Conservation (phyloP, 306 rosid species). For the Ziziphus jujuba region DNA sequence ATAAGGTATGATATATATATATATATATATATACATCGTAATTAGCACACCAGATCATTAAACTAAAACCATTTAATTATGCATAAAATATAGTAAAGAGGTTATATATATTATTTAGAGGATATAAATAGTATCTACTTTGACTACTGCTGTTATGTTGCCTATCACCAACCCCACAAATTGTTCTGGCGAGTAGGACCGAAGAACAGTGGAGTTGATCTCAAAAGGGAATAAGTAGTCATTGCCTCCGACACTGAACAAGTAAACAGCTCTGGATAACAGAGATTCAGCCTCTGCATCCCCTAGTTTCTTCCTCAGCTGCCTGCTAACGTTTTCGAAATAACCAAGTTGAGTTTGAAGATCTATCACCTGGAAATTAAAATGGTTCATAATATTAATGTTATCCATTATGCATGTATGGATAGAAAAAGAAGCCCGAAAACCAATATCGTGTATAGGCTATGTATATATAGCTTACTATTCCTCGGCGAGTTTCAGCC, state of each 20-base stretch:
- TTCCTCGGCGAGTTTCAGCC: neutral
- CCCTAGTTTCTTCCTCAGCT: conserved; percentile 19
- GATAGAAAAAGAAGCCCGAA: neutral
- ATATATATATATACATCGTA: no score
- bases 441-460: neutral
- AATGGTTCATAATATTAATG: neutral
- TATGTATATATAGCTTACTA: neutral
- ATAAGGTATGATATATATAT: no score
- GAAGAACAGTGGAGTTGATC: conserved; percentile 3
- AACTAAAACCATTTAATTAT: no score
- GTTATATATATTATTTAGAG: no score
- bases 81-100: no score
- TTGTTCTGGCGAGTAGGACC: neutral
- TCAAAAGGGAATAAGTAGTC: conserved; percentile 22
- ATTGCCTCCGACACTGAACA: conserved; percentile 28
- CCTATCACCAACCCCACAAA: conserved; percentile 35
- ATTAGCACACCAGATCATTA: no score
- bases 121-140: no score
- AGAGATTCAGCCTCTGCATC: conserved; percentile 17
- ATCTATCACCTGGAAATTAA: conserved; percentile 29
- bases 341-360: conserved; percentile 23
- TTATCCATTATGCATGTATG: neutral
- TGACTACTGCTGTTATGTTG: conserved; percentile 29
- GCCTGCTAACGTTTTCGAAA: conserved; percentile 18
- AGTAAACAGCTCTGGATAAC: conserved; percentile 32